A percentile compares a stretch with the other conserved stretches of the same genome.
phyloP scores from a whole-genome alignment of 345 rosid genomes.

The Microcos paniculata region DNA sequence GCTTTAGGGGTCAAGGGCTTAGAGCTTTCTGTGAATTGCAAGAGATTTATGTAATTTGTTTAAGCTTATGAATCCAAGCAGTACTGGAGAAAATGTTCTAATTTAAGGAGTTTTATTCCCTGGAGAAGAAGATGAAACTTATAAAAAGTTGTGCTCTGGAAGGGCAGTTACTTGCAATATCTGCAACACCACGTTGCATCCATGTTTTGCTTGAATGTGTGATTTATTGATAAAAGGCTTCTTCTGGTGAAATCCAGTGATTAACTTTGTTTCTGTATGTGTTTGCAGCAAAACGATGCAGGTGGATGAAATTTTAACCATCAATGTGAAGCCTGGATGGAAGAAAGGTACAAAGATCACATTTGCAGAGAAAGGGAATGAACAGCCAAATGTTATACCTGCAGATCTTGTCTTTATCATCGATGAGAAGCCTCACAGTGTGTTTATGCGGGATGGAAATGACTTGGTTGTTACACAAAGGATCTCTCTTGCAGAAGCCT shows the following conservation, averaged over 20 bases:
- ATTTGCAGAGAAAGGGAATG: slow-evolving; percentile 76
- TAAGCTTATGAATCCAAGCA: too few relatives aligned
- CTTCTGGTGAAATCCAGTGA: background rate
- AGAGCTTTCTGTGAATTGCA: too few relatives aligned
- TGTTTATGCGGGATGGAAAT: slow-evolving; percentile 70
- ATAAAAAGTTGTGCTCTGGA: background rate
- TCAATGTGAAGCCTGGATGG: slow-evolving; percentile 85
- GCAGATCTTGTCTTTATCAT: slow-evolving; percentile 65
- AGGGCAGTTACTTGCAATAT: background rate
- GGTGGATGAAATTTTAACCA: slow-evolving; percentile 68
- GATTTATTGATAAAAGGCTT: background rate
- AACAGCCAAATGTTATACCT: slow-evolving; percentile 56
- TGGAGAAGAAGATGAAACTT: background rate
- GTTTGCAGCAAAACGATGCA: slow-evolving; percentile 54
- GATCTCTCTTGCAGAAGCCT: slow-evolving; percentile 63
- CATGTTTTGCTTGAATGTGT: background rate
- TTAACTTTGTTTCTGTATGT: background rate
- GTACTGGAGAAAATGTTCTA: too few relatives aligned
- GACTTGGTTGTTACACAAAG: slow-evolving; percentile 65
- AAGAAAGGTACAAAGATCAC: slow-evolving; percentile 85
- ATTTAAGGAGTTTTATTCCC: background rate
- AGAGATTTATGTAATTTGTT: too few relatives aligned
- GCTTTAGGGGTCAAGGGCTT: too few relatives aligned
- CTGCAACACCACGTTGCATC: background rate
- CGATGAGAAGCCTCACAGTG: slow-evolving; percentile 72